phyloP scores from a whole-genome alignment of 2,329 filamentous ascomycete genomes.

The Mycosphaerella sp. region DNA sequence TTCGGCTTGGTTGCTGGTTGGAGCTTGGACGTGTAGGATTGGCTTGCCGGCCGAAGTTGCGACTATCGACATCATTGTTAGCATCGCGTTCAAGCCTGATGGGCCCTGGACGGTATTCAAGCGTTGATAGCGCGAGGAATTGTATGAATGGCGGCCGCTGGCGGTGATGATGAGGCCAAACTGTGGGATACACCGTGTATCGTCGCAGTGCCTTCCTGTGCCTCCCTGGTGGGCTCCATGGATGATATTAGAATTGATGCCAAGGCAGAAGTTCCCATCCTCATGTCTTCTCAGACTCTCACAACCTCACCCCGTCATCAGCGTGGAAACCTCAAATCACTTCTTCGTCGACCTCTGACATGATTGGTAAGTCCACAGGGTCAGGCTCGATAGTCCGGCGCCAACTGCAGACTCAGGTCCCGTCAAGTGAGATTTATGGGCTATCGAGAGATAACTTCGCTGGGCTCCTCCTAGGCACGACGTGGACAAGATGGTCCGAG shows the following conservation, averaged over 20 bases:
- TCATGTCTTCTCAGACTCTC: not conserved
- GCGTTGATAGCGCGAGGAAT: conserved; percentile 8
- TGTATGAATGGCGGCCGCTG: not conserved
- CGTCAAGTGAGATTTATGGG: too few species aligned
- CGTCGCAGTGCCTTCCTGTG: not conserved
- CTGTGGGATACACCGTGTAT: not conserved
- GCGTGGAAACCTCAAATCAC: not conserved
- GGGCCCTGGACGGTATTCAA: not conserved
- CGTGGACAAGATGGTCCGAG: too few species aligned
- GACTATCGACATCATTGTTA: conserved; percentile 22
- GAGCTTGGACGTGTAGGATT: conserved; percentile 23
- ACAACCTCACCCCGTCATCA: not conserved
- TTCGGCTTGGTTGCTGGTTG: conserved; percentile 29
- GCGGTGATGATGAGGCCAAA: not conserved
- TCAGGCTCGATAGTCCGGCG: too few species aligned
- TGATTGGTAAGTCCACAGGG: too few species aligned
- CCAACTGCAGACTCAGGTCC: too few species aligned
- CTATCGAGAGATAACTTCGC: too few species aligned
- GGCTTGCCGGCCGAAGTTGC: conserved; percentile 31
- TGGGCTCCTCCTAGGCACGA: too few species aligned
- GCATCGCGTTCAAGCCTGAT: not conserved
- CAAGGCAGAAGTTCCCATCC: not conserved
- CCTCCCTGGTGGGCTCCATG: not conserved
- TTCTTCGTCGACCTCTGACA: not conserved
- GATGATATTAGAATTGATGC: not conserved